phyloP scores from a whole-genome alignment of 2,329 filamentous ascomycete species.

The Epicoccum nigrum region DNA sequence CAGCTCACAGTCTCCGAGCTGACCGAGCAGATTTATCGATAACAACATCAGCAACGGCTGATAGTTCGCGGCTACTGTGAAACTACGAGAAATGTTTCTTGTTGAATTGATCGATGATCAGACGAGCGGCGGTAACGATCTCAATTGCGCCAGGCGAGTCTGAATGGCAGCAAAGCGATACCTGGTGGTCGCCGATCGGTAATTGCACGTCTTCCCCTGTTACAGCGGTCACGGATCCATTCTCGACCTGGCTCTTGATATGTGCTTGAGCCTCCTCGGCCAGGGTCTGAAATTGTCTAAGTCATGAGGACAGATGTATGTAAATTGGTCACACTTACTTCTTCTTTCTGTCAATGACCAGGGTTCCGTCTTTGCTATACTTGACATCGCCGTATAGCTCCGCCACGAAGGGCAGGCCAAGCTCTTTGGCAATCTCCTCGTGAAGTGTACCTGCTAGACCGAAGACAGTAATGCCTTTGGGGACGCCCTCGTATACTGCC shows the following conservation, averaged over 20 bases:
- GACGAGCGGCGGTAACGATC: slow-evolving; percentile 51
- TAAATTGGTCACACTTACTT: slow-evolving; percentile 44
- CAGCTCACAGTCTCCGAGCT: slow-evolving; percentile 13
- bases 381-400: slow-evolving; percentile 64
- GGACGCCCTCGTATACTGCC: slow-evolving; percentile 61
- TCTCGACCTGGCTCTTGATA: slow-evolving; percentile 49
- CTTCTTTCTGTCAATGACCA: slow-evolving; percentile 65
- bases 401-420: slow-evolving; percentile 60
- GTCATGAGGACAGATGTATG: not conserved
- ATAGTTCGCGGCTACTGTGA: not conserved
- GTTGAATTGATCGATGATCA: slow-evolving; percentile 53
- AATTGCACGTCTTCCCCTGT: slow-evolving; percentile 51
- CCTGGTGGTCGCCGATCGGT: slow-evolving; percentile 50
- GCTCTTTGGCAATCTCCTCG: slow-evolving; percentile 59
- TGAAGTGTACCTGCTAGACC: slow-evolving; percentile 62
- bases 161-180: slow-evolving; percentile 54
- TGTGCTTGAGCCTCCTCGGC: slow-evolving; percentile 52
- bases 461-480: slow-evolving; percentile 58
- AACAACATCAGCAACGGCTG: slow-evolving; percentile 2
- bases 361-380: slow-evolving; percentile 57
- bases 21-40: slow-evolving; percentile 11
- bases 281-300: slow-evolving; percentile 41
- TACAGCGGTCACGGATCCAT: slow-evolving; percentile 49
- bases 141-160: slow-evolving; percentile 53
- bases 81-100: slow-evolving; percentile 6